Evolutionary conservation across 1,139 yeast species (phyloP).

Genomic region (Blastobotrys buckinghamii): DNA sequence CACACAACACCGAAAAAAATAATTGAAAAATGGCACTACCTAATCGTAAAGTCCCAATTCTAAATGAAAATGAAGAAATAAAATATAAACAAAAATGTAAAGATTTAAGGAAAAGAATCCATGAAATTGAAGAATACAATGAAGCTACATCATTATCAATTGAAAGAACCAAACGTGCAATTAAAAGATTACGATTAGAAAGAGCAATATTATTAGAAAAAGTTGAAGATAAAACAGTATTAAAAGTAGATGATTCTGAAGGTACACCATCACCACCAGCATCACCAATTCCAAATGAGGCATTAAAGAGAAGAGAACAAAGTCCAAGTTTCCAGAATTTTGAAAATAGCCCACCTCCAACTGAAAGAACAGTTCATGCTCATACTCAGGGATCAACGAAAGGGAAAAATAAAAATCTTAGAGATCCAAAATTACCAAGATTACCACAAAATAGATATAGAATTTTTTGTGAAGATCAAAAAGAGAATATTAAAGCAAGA

Average conservation of each 20-base stretch:
- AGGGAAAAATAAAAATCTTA: constrained; percentile 23
- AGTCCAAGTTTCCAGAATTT: constrained; percentile 7
- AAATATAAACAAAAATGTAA: constrained; percentile 54
- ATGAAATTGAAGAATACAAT: constrained; percentile 73
- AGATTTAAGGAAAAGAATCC: constrained; percentile 66
- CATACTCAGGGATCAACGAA: constrained; percentile 6
- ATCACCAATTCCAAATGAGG: constrained; percentile 22
- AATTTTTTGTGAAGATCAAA: constrained; percentile 80
- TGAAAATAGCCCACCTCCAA: constrained; percentile 7
- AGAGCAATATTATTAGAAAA: constrained; percentile 75
- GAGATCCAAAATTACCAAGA: constrained; percentile 82
- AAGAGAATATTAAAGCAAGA: constrained; percentile 61
- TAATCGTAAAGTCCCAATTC: background rate
- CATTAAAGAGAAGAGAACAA: constrained; percentile 8
- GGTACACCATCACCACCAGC: constrained; percentile 31
- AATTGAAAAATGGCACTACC: background rate
- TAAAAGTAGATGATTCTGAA: constrained; percentile 27
- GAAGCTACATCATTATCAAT: constrained; percentile 74
- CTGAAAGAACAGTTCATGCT: no score
- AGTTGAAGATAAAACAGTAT: constrained; percentile 46
- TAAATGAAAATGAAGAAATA: constrained; percentile 24
- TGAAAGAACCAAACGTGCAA: constrained; percentile 68
- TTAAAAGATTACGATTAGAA: constrained; percentile 76
- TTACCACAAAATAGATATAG: constrained; percentile 88
- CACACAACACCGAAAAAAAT: background rate